phyloP scores from a whole-genome alignment of 2,329 filamentous ascomycete species.

The Apiospora arundinis region DNA sequence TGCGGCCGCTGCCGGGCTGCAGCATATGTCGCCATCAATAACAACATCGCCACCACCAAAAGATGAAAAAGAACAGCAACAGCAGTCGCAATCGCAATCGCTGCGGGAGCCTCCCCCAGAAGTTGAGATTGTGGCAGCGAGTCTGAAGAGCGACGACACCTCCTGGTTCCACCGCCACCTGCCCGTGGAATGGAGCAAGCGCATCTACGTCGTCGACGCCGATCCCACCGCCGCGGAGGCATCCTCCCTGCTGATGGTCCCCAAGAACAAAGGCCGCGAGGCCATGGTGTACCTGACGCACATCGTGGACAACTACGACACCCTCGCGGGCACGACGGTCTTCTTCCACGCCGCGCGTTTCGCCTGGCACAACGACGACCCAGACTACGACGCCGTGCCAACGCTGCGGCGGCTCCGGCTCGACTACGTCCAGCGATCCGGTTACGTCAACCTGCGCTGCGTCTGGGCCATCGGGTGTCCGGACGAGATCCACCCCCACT shows the following conservation, averaged over 20 bases:
- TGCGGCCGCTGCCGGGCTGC: not conserved
- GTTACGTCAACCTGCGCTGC: slow-evolving; percentile 67
- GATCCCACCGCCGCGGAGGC: too few relatives aligned
- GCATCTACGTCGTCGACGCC: slow-evolving; percentile 60
- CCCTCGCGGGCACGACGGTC: slow-evolving; percentile 62
- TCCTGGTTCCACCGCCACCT: slow-evolving; percentile 47
- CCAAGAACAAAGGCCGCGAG: slow-evolving; percentile 56
- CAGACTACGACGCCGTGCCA: slow-evolving; percentile 55
- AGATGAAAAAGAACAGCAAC: not conserved
- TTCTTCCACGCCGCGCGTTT: slow-evolving; percentile 63
- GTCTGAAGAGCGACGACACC: slow-evolving; percentile 39
- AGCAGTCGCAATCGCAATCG: not conserved
- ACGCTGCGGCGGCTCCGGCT: slow-evolving; percentile 55
- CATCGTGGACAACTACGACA: slow-evolving; percentile 66
- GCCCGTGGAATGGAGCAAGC: slow-evolving; percentile 54
- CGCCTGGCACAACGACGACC: slow-evolving; percentile 61
- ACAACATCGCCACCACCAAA: not conserved
- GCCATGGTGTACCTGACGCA: slow-evolving; percentile 68
- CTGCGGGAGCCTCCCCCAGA: slow-evolving; percentile 4
- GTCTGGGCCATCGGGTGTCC: slow-evolving; percentile 33
- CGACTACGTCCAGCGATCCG: slow-evolving; percentile 56
- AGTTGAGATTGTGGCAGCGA: slow-evolving; percentile 42
- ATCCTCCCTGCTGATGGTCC: slow-evolving; percentile 29
- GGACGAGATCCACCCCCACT: slow-evolving; percentile 34
- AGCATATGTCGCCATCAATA: not conserved